A percentile compares a stretch with the other conserved stretches of the same genome.
These are phyloP conservation scores for Penicillium dipodomyicola DNA, from an alignment of 495 filamentous ascomycete genomes.

Conservation along the genomic window DNA sequence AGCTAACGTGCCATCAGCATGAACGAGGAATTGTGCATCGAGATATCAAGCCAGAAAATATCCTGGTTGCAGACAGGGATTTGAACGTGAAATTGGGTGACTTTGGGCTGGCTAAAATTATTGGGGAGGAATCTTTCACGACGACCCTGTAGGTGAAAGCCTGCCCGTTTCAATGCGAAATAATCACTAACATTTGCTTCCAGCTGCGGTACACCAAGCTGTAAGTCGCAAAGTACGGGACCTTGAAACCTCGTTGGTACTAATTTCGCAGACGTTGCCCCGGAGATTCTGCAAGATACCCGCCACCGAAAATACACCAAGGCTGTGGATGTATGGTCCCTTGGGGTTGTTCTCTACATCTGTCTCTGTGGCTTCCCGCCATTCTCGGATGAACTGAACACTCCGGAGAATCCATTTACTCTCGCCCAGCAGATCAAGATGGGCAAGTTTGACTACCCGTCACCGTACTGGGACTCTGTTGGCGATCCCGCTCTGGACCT, in stretches of 20 bases:
- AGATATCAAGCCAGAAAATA: constrained; percentile 99
- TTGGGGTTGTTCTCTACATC: constrained; percentile 98
- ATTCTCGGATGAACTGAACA: constrained; percentile 90
- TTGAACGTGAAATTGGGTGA: constrained; percentile 90
- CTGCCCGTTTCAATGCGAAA: neutral
- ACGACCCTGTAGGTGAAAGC: constrained; percentile 69
- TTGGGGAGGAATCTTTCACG: constrained; percentile 97
- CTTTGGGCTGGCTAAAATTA: constrained; percentile 97
- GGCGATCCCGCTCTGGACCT: constrained; percentile 87
- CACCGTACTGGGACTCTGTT: constrained; percentile 95
- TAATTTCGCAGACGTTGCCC: constrained; percentile 74
- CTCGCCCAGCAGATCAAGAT: constrained; percentile 88
- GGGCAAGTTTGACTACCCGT: constrained; percentile 90
- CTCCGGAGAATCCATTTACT: constrained; percentile 73
- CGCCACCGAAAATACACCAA: constrained; percentile 84
- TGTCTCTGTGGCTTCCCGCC: constrained; percentile 97
- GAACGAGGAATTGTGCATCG: constrained; percentile 97
- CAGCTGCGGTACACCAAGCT: constrained; percentile 89
- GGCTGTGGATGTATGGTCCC: constrained; percentile 94
- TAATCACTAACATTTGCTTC: constrained; percentile 13
- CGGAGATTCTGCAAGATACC: constrained; percentile 83
- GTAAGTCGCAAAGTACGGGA: constrained; percentile 42
- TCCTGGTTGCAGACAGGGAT: constrained; percentile 79
- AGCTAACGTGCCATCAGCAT: constrained; percentile 62
- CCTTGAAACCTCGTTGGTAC: constrained; percentile 5